Evolutionary conservation across 169 alveolate species (phyloP).

Genomic region (Cryptosporidium andersoni): DNA sequence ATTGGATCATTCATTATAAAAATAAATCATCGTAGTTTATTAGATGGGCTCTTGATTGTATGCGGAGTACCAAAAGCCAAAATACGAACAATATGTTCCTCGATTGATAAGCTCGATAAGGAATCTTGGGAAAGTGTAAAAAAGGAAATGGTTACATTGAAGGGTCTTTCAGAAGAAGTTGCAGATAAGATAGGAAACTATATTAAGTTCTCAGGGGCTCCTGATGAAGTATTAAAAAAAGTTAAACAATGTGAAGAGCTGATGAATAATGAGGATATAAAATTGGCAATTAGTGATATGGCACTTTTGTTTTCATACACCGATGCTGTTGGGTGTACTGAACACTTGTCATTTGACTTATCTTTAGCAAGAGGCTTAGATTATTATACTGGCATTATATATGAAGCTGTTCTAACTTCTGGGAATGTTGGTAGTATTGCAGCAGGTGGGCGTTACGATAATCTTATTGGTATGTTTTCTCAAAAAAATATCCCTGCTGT

Average conservation of each 20-base stretch:
- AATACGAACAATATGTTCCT: conserved; percentile 90
- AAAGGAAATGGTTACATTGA: conserved; percentile 88
- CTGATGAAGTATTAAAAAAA: conserved; percentile 79
- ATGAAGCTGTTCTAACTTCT: conserved; percentile 91
- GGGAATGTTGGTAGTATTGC: conserved; percentile 92
- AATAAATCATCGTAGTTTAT: conserved; percentile 89
- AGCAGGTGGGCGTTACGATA: conserved; percentile 98
- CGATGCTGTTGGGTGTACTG: conserved; percentile 52
- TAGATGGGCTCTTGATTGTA: conserved; percentile 89
- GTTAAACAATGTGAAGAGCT: conserved; percentile 56
- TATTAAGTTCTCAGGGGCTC: conserved; percentile 84
- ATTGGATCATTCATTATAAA: conserved; percentile 88
- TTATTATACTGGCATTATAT: conserved; percentile 96
- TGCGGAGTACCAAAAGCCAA: conserved; percentile 88
- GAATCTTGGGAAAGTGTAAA: conserved; percentile 92
- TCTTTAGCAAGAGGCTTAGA: conserved; percentile 96
- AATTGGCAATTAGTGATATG: conserved; percentile 79
- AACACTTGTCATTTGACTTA: conserved; percentile 83
- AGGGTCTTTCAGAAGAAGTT: conserved; percentile 85
- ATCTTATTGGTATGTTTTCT: conserved; percentile 90
- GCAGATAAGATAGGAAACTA: conserved; percentile 85
- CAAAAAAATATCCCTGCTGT: conserved; percentile 92
- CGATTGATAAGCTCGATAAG: conserved; percentile 96
- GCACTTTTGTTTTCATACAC: conserved; percentile 75
- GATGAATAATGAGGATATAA: conserved; percentile 72